Conservation (phyloP, 176 grass and related monocot species). For the Aegilops sharonensis region DNA sequence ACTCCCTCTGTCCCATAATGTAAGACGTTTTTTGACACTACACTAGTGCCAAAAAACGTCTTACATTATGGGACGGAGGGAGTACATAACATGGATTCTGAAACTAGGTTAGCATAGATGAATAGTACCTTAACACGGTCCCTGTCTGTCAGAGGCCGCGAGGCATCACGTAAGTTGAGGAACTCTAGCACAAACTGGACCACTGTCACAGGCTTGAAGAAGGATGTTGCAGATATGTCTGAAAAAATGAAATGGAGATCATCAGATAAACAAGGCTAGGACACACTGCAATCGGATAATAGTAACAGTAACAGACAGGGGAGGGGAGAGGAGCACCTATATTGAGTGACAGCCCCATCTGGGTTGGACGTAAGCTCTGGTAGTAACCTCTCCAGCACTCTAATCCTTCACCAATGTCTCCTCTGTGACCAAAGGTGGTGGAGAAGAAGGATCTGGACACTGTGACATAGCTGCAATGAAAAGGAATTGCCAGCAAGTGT, state of each 20-base stretch:
- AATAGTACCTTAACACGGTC: conserved; percentile 64
- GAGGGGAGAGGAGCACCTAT: conserved; percentile 42
- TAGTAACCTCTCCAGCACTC: conserved; percentile 95
- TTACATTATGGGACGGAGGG: too few species aligned
- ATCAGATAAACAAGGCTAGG: neutral
- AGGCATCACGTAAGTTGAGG: conserved; percentile 42
- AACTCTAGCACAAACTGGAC: conserved; percentile 52
- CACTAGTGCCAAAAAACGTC: too few species aligned
- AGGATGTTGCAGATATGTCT: conserved; percentile 90
- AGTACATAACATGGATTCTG: neutral
- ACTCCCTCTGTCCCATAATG: too few species aligned
- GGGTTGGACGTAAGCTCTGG: conserved; percentile 82
- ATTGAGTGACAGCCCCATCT: conserved; percentile 89
- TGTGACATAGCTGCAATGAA: conserved; percentile 58
- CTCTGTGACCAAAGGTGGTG: conserved; percentile 46
- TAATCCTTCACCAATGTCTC: conserved; percentile 69
- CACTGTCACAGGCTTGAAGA: conserved; percentile 66
- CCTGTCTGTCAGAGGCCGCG: conserved; percentile 45
- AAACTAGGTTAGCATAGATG: neutral
- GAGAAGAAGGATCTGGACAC: conserved; percentile 85
- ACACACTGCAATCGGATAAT: neutral
- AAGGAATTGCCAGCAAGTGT: neutral
- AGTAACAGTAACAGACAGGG: neutral
- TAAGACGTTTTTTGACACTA: too few species aligned
- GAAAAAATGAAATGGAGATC: conserved; percentile 23